A percentile compares a stretch with the other conserved stretches of the same genome.
Evolutionary conservation across 1,284 basidiomycete species (phyloP).

Genomic region (Rhizoctonia solani): DNA sequence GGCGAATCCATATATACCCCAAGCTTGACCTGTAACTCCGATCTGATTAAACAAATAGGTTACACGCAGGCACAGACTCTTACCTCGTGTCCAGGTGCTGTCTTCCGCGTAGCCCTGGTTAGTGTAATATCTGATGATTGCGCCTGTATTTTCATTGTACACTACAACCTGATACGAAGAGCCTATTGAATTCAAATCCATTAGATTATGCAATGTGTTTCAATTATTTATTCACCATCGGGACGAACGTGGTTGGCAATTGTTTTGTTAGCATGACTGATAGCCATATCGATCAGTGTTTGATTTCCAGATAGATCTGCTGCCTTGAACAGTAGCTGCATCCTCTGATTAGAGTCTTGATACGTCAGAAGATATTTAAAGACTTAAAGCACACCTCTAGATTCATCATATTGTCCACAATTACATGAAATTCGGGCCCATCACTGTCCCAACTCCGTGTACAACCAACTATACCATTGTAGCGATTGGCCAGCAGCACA

Average conservation of each 20-base stretch:
- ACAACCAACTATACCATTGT: slow-evolving; percentile 52
- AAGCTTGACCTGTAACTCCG: slow-evolving; percentile 56
- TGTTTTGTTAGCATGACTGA: slow-evolving; percentile 66
- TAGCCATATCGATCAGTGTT: slow-evolving; percentile 61
- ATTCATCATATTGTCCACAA: slow-evolving; percentile 80
- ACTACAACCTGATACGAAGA: slow-evolving; percentile 69
- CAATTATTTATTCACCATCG: slow-evolving; percentile 53
- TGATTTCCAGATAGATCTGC: slow-evolving; percentile 60
- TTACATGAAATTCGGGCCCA: slow-evolving; percentile 56
- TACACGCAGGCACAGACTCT: background rate
- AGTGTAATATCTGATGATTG: slow-evolving; percentile 58
- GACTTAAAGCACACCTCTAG: slow-evolving; percentile 51
- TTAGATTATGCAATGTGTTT: background rate
- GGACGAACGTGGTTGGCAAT: slow-evolving; percentile 65
- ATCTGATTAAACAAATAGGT: background rate
- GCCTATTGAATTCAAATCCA: slow-evolving; percentile 46
- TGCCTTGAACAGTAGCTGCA: slow-evolving; percentile 58
- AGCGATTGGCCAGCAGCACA: slow-evolving; percentile 49
- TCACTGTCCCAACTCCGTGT: slow-evolving; percentile 60
- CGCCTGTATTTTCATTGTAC: slow-evolving; percentile 65
- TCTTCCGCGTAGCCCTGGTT: slow-evolving; percentile 64
- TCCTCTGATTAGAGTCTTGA: background rate
- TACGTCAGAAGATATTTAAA: background rate
- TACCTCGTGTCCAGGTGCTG: slow-evolving; percentile 65
- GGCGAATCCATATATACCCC: slow-evolving; percentile 70